A percentile compares a stretch with the other conserved stretches of the same genome.
Evolutionary conservation across 345 rosid genomes (phyloP).

Genomic region (Linum tenue): DNA sequence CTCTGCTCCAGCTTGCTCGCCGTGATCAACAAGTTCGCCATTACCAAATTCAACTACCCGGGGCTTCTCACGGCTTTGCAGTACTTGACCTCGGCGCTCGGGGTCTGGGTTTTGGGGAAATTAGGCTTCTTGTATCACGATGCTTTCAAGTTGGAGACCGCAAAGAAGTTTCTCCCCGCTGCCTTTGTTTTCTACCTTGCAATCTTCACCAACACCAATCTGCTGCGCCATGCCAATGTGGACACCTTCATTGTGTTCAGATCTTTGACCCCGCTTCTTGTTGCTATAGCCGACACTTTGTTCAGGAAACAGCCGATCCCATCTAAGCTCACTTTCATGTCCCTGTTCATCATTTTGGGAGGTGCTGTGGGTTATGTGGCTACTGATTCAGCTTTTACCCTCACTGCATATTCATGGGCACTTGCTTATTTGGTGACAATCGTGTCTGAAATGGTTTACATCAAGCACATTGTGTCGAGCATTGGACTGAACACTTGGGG

Average conservation of each 20-base stretch:
- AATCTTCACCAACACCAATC: conserved; percentile 91
- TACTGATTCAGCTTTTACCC: conserved; percentile 70
- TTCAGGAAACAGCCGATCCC: conserved; percentile 84
- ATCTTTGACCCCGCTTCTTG: conserved; percentile 88
- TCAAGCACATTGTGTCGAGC: conserved; percentile 90
- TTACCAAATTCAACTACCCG: conserved; percentile 78
- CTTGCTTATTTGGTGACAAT: conserved; percentile 81
- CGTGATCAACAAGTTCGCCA: conserved; percentile 88
- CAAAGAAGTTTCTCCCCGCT: conserved; percentile 94
- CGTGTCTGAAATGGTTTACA: conserved; percentile 93
- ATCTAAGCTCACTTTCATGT: conserved; percentile 57
- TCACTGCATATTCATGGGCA: conserved; percentile 94
- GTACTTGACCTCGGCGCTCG: conserved; percentile 68
- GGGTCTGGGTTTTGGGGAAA: conserved; percentile 78
- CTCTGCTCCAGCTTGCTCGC: conserved; percentile 98
- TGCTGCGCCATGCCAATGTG: conserved; percentile 92
- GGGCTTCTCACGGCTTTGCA: conserved; percentile 89
- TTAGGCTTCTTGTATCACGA: conserved; percentile 74
- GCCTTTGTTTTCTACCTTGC: conserved; percentile 89
- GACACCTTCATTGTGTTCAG: conserved; percentile 91
- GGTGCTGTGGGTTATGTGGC: conserved; percentile 96
- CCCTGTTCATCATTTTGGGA: conserved; percentile 60
- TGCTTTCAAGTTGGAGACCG: conserved; percentile 62
- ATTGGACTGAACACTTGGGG: conserved; percentile 98
- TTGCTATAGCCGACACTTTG: conserved; percentile 75